These are phyloP conservation scores for Friedmanniomyces endolithicus DNA, from an alignment of 495 filamentous ascomycete species.

Conservation along the genomic window DNA sequence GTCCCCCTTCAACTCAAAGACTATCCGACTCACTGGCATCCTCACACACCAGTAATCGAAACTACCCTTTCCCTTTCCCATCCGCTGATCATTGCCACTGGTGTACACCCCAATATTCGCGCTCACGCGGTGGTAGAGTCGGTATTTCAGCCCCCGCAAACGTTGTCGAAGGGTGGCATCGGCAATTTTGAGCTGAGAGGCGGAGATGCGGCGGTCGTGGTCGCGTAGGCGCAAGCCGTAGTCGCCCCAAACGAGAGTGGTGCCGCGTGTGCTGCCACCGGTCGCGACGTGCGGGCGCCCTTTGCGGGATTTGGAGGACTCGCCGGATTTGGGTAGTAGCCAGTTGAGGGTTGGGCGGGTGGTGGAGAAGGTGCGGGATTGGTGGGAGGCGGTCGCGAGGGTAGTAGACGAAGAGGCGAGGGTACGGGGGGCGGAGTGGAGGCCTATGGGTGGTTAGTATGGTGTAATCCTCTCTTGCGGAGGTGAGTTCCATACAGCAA, in stretches of 20 bases:
- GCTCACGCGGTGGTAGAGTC: constrained; percentile 76
- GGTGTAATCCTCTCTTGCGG: not conserved
- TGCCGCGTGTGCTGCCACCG: constrained; percentile 80
- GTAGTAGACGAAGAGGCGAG: too few relatives aligned
- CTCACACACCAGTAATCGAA: constrained; percentile 94
- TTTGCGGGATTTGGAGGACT: constrained; percentile 77
- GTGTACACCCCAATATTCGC: constrained; percentile 92
- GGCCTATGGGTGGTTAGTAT: constrained; percentile 8
- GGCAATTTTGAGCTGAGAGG: constrained; percentile 72
- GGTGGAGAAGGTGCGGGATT: constrained; percentile 56
- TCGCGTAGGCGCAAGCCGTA: constrained; percentile 89
- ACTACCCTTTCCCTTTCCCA: constrained; percentile 97
- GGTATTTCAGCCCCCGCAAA: constrained; percentile 82
- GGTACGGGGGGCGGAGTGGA: constrained; percentile 16
- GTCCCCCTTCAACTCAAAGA: constrained; percentile 85
- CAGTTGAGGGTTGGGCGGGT: constrained; percentile 54
- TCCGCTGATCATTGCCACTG: constrained; percentile 85
- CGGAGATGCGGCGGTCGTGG: constrained; percentile 80
- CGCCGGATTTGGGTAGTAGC: constrained; percentile 64
- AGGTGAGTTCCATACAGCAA: constrained; percentile 19
- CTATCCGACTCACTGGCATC: constrained; percentile 71
- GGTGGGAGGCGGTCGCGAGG: constrained; percentile 11
- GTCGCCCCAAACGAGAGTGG: constrained; percentile 92
- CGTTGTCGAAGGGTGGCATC: constrained; percentile 85
- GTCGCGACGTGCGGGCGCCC: constrained; percentile 78